Conservation (phyloP, 2,329 filamentous ascomycete species). For the Hirsutella minnesotensis region DNA sequence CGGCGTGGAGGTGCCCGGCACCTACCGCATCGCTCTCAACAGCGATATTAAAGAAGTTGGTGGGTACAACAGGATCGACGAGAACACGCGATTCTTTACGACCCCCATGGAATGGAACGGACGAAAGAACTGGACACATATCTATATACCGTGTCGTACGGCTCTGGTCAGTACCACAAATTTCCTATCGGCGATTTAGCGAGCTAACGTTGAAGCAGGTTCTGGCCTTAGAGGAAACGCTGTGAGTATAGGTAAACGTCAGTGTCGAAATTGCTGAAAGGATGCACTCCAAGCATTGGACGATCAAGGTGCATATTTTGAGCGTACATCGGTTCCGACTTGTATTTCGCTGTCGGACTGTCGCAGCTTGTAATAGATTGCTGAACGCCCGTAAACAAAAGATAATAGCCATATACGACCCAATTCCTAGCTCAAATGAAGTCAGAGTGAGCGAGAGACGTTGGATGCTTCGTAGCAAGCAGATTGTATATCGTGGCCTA, state of each 20-base stretch:
- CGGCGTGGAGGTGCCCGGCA: slow-evolving; percentile 73
- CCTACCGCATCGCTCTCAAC: slow-evolving; percentile 77
- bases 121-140: slow-evolving; percentile 79
- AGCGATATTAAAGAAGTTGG: slow-evolving; percentile 69
- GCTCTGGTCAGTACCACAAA: slow-evolving; percentile 56
- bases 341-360: too few relatives aligned
- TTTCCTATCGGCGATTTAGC: background rate
- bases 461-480: background rate
- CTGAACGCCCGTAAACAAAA: background rate
- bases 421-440: background rate
- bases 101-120: slow-evolving; percentile 84
- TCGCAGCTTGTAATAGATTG: too few relatives aligned
- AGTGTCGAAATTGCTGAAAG: too few relatives aligned
- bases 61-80: slow-evolving; percentile 65
- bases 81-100: slow-evolving; percentile 82
- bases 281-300: background rate
- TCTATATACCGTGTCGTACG: slow-evolving; percentile 77
- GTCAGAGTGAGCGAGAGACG: background rate
- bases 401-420: background rate
- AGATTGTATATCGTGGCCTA: too few relatives aligned
- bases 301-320: too few relatives aligned
- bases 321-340: too few relatives aligned
- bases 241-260: background rate
- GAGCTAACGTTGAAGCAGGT: slow-evolving; percentile 25
- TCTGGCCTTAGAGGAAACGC: slow-evolving; percentile 32